These are phyloP conservation scores for Exophiala sideris DNA, from an alignment of 2,329 filamentous ascomycete genomes.

Conservation along the genomic window DNA sequence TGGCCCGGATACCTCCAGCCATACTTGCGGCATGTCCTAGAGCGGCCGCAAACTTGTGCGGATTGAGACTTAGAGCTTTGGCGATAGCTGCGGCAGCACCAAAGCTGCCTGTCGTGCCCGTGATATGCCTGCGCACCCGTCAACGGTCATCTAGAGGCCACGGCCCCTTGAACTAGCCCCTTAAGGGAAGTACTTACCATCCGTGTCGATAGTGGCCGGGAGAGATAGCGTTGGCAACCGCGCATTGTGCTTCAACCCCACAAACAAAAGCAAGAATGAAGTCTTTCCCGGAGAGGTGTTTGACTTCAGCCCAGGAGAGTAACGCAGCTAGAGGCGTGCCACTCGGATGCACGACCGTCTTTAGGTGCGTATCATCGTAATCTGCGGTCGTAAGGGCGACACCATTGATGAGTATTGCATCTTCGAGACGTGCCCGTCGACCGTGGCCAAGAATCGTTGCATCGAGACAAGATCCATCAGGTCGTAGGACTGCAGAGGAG, in stretches of 20 bases:
- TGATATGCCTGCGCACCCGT: slow-evolving; percentile 42
- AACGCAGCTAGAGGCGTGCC: slow-evolving; percentile 51
- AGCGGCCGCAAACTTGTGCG: slow-evolving; percentile 44
- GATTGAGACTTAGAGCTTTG: slow-evolving; percentile 44
- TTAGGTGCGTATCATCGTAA: slow-evolving; percentile 56
- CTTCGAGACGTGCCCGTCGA: slow-evolving; percentile 16
- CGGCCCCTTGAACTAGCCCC: no score
- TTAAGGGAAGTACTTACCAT: slow-evolving; percentile 35
- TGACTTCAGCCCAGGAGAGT: slow-evolving; percentile 46
- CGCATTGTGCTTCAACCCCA: slow-evolving; percentile 53
- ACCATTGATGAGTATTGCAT: slow-evolving; percentile 53
- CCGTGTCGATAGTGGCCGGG: slow-evolving; percentile 54
- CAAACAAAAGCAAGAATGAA: slow-evolving; percentile 52
- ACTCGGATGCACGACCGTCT: slow-evolving; percentile 54
- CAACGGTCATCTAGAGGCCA: not conserved
- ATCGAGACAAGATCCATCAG: not conserved
- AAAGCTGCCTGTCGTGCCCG: slow-evolving; percentile 50
- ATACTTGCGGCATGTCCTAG: slow-evolving; percentile 55
- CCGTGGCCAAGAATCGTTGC: slow-evolving; percentile 8
- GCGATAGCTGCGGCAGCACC: slow-evolving; percentile 52
- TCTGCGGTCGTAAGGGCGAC: slow-evolving; percentile 55
- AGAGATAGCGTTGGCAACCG: slow-evolving; percentile 51
- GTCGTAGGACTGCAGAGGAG: not conserved
- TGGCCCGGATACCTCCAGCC: slow-evolving; percentile 52
- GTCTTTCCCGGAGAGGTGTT: slow-evolving; percentile 41